These are phyloP conservation scores for Mycena venus DNA, from an alignment of 768 basidiomycete species.

Conservation along the genomic window DNA sequence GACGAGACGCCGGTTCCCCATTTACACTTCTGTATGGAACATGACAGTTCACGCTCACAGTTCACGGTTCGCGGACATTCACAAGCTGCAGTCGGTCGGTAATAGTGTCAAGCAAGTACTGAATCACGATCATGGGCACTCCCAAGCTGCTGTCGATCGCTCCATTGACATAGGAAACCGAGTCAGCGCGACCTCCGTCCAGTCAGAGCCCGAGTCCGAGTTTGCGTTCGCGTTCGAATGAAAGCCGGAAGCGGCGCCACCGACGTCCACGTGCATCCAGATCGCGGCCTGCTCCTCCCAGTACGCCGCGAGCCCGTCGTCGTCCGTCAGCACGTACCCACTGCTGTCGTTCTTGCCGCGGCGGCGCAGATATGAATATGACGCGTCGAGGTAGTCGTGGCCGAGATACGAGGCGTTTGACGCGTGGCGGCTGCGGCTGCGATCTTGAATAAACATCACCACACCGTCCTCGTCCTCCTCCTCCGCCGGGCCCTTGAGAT, in stretches of 20 bases:
- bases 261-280: constrained; percentile 29
- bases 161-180: constrained; percentile 57
- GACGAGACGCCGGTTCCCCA: constrained; percentile 31
- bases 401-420: too few species aligned
- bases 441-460: constrained; percentile 2
- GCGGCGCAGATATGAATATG: background rate
- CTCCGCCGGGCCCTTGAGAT: constrained; percentile 48
- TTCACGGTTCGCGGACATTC: background rate
- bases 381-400: background rate
- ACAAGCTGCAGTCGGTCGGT: background rate
- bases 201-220: constrained; percentile 12
- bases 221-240: background rate
- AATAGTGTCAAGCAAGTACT: background rate
- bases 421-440: constrained; percentile 29
- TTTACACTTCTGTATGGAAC: constrained; percentile 5
- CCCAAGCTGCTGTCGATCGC: constrained; percentile 55
- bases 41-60: background rate
- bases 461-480: constrained; percentile 38
- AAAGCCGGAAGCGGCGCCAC: background rate
- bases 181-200: constrained; percentile 13
- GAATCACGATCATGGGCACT: background rate
- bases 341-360: background rate
- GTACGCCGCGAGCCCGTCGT: constrained; percentile 50
- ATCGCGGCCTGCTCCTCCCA: constrained; percentile 52
- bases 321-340: constrained; percentile 11